These are phyloP conservation scores for Priceomyces melissophilus DNA, from an alignment of 805 yeast genomes.

Conservation along the genomic window DNA sequence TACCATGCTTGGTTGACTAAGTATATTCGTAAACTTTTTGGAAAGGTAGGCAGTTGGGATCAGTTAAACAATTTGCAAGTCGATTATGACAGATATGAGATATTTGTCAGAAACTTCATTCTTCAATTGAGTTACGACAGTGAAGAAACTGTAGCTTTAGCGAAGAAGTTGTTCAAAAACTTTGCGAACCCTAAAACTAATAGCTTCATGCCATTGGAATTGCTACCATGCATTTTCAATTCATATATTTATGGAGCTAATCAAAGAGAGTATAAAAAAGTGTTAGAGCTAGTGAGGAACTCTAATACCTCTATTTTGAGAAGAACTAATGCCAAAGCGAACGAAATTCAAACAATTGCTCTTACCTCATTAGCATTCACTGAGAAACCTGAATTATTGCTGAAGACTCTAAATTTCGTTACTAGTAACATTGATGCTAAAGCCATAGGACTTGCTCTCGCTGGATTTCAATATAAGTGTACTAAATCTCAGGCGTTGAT, in stretches of 20 bases:
- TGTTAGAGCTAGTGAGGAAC: constrained; percentile 50
- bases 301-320: constrained; percentile 43
- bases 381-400: constrained; percentile 41
- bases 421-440: constrained; percentile 52
- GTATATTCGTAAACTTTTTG: constrained; percentile 15
- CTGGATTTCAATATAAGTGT: constrained; percentile 47
- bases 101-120: constrained; percentile 41
- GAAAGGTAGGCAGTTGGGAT: constrained; percentile 29
- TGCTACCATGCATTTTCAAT: constrained; percentile 44
- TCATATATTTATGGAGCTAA: constrained; percentile 36
- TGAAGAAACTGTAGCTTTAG: constrained; percentile 25
- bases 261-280: constrained; percentile 57
- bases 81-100: constrained; percentile 28
- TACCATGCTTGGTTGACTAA: constrained; percentile 22
- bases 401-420: constrained; percentile 56
- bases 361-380: constrained; percentile 54
- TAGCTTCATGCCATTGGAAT: constrained; percentile 47
- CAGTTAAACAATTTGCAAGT: constrained; percentile 9
- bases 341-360: constrained; percentile 54
- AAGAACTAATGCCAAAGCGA: constrained; percentile 28
- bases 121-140: constrained; percentile 37
- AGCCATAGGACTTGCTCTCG: constrained; percentile 53
- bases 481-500: constrained; percentile 23
- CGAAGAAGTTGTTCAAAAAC: constrained; percentile 42
- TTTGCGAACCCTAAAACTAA: constrained; percentile 51